Percentiles rank a stretch among this genome's conserved stretches.
Conservation (phyloP, 257 asterid genomes). For the Nicotiana sylvestris region DNA sequence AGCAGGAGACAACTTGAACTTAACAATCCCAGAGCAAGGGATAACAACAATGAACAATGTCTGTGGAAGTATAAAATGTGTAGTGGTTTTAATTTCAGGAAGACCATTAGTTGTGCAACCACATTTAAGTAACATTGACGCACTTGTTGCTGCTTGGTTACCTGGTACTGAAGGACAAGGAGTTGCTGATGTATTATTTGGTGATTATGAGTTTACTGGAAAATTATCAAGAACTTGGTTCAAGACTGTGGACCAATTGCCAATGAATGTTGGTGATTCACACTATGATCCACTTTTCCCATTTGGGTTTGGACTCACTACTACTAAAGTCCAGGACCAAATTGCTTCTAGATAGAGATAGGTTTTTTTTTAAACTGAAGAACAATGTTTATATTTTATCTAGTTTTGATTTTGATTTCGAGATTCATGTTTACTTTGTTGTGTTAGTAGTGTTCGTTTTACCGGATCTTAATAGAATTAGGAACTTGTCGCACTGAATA, state of each 20-base stretch:
- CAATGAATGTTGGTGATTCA: slow-evolving; percentile 51
- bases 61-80: slow-evolving; percentile 44
- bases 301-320: slow-evolving; percentile 50
- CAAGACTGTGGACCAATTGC: slow-evolving; percentile 48
- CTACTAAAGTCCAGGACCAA: not conserved
- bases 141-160: slow-evolving; percentile 68
- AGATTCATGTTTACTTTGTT: no score
- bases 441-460: no score
- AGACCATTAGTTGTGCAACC: slow-evolving; percentile 51
- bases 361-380: no score
- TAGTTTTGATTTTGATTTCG: no score
- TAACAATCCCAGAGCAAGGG: slow-evolving; percentile 41
- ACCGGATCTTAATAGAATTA: no score
- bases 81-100: slow-evolving; percentile 48
- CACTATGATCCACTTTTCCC: slow-evolving; percentile 63
- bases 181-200: slow-evolving; percentile 52
- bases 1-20: slow-evolving; percentile 34
- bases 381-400: no score
- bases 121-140: slow-evolving; percentile 32
- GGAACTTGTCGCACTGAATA: no score
- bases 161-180: slow-evolving; percentile 71
- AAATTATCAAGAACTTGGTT: slow-evolving; percentile 60
- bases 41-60: slow-evolving; percentile 27
- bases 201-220: slow-evolving; percentile 53
- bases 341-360: not conserved